phyloP scores from a whole-genome alignment of 2,329 filamentous ascomycete genomes.

The Diaporthe longicolla region DNA sequence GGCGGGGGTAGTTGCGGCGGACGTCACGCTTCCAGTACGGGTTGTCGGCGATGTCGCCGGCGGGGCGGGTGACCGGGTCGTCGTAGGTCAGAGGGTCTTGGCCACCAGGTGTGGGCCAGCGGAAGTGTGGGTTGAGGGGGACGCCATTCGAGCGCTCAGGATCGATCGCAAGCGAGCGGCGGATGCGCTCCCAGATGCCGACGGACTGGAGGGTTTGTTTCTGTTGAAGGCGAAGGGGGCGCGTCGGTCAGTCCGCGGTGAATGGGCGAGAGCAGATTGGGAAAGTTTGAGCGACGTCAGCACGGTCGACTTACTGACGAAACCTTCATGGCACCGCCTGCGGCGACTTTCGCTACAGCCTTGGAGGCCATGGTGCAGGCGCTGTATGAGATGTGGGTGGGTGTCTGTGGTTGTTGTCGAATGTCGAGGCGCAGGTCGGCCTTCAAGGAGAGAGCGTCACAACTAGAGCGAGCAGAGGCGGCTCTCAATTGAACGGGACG shows the following conservation, averaged over 20 bases:
- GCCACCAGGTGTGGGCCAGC: slow-evolving; percentile 84
- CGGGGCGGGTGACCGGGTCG: slow-evolving; percentile 87
- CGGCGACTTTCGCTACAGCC: slow-evolving; percentile 69
- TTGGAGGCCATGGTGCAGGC: slow-evolving; percentile 72
- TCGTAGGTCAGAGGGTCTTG: slow-evolving; percentile 80
- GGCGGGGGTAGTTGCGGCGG: slow-evolving; percentile 84
- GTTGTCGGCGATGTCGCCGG: slow-evolving; percentile 90
- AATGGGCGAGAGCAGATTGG: slow-evolving; percentile 4
- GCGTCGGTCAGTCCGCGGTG: slow-evolving; percentile 28
- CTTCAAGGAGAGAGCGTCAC: slow-evolving; percentile 26
- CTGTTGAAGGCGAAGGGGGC: slow-evolving; percentile 61
- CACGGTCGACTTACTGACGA: slow-evolving; percentile 65
- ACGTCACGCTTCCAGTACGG: slow-evolving; percentile 96
- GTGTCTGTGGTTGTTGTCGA: slow-evolving; percentile 42
- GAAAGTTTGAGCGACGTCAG: slow-evolving; percentile 38
- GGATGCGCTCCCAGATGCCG: slow-evolving; percentile 89
- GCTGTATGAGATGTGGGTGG: slow-evolving; percentile 39
- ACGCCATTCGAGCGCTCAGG: slow-evolving; percentile 91
- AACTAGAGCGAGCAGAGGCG: slow-evolving; percentile 10
- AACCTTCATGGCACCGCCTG: slow-evolving; percentile 68
- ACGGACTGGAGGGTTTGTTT: slow-evolving; percentile 96
- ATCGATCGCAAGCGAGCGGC: slow-evolving; percentile 84
- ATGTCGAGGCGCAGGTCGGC: slow-evolving; percentile 38
- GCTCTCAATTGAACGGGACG: slow-evolving; percentile 29
- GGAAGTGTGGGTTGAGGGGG: slow-evolving; percentile 92